Percentiles rank a stretch among this genome's conserved stretches.
phyloP scores from a whole-genome alignment of 371 early-diverging fungal species.

The Haplosporangium sp. region DNA sequence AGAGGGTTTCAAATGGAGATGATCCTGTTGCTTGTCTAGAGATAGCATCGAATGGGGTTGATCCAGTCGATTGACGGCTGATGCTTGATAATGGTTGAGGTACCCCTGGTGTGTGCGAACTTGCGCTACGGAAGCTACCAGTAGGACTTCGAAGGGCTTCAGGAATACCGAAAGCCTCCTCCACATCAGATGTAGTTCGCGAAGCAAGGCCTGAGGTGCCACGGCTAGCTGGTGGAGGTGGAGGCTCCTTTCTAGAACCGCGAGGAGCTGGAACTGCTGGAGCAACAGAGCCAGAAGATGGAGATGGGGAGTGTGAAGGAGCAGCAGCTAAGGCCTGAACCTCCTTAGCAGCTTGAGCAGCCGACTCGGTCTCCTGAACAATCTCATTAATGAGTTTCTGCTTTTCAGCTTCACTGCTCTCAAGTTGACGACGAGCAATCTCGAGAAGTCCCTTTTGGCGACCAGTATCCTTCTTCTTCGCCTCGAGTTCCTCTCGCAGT shows the following conservation, averaged over 20 bases:
- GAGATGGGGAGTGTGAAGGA: constrained; percentile 8
- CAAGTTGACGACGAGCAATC: constrained; percentile 49
- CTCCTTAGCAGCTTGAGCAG: constrained; percentile 29
- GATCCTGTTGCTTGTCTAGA: constrained; percentile 35
- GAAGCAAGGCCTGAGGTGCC: constrained; percentile 27
- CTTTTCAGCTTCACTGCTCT: constrained; percentile 52
- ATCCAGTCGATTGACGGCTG: constrained; percentile 53
- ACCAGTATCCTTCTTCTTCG: constrained; percentile 52
- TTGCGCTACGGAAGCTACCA: constrained; percentile 43
- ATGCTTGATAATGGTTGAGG: constrained; percentile 3
- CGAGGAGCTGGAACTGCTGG: constrained; percentile 54
- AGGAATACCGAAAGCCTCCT: constrained; percentile 55
- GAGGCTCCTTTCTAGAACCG: constrained; percentile 55
- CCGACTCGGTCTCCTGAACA: constrained; percentile 39
- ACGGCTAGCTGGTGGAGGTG: constrained; percentile 55
- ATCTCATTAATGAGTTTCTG: constrained; percentile 46
- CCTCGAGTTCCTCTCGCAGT: constrained; percentile 57
- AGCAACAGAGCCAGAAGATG: constrained; percentile 8
- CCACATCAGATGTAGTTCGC: constrained; percentile 37
- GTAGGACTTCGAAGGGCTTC: constrained; percentile 53
- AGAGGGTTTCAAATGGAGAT: constrained; percentile 35
- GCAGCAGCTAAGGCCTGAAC: constrained; percentile 15
- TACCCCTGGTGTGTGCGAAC: constrained; percentile 19
- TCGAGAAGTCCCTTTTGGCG: constrained; percentile 50
- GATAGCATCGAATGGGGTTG: constrained; percentile 37